Evolutionary conservation across 2,329 filamentous ascomycete species (phyloP).

Genomic region (Phaeophleospora eucalypticola): DNA sequence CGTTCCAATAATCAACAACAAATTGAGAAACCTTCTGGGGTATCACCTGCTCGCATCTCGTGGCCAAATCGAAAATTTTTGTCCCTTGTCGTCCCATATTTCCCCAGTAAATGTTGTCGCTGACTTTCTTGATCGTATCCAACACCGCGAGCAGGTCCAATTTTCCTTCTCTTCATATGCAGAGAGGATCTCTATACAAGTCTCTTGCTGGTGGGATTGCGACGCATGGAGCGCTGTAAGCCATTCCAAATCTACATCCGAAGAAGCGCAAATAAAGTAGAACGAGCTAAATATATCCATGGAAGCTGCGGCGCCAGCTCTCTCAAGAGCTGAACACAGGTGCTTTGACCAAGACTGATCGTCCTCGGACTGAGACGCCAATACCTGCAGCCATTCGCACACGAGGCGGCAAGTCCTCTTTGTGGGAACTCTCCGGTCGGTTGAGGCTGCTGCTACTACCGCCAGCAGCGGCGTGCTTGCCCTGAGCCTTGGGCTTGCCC

Average conservation of each 20-base stretch:
- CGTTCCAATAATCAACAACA: neutral
- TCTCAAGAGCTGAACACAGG: slow-evolving; percentile 39
- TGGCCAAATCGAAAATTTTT: neutral
- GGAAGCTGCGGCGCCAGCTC: neutral
- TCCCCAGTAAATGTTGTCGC: no score
- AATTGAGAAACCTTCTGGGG: neutral
- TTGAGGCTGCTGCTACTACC: slow-evolving; percentile 36
- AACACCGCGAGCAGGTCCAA: neutral
- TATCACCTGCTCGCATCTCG: neutral
- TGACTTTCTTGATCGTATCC: neutral
- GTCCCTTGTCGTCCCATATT: neutral
- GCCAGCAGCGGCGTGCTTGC: slow-evolving; percentile 34
- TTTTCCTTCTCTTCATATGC: no score
- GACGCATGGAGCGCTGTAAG: neutral
- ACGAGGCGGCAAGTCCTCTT: slow-evolving; percentile 40
- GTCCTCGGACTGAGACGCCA: slow-evolving; percentile 46
- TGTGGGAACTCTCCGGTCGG: slow-evolving; percentile 40
- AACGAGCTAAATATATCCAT: neutral
- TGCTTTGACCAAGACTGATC: slow-evolving; percentile 47
- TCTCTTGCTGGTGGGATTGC: neutral
- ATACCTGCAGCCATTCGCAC: slow-evolving; percentile 48
- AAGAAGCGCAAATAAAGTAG: neutral
- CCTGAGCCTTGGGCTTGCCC: slow-evolving; percentile 35
- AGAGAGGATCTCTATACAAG: neutral
- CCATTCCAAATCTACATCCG: neutral